phyloP scores from a whole-genome alignment of 495 filamentous ascomycete species.

The Trichoderma asperelloides region DNA sequence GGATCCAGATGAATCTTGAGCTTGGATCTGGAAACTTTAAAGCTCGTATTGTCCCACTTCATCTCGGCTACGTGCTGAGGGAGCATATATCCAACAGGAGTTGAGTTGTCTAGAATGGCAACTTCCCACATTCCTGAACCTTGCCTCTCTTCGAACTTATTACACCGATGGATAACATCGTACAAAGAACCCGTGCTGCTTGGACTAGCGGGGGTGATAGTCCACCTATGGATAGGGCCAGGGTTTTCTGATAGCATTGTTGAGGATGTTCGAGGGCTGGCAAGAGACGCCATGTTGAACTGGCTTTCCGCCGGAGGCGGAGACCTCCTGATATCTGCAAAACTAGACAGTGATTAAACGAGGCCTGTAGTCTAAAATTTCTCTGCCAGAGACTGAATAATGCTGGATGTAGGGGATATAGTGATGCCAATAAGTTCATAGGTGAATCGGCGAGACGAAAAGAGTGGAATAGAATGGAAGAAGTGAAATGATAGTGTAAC shows the following conservation, averaged over 20 bases:
- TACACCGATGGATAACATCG: not conserved
- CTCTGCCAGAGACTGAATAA: not conserved
- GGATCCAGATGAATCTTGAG: not conserved
- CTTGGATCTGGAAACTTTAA: not conserved
- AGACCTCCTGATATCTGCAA: not conserved
- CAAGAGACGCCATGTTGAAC: not conserved
- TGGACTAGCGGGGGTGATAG: not conserved
- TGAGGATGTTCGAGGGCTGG: not conserved
- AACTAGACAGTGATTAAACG: not conserved
- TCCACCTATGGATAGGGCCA: not conserved
- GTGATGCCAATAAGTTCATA: no score
- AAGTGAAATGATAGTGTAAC: no score
- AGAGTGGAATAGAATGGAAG: not conserved
- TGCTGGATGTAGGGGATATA: not conserved
- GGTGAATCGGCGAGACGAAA: not conserved
- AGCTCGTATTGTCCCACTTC: not conserved
- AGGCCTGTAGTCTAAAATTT: not conserved
- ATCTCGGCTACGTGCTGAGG: not conserved
- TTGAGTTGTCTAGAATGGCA: not conserved
- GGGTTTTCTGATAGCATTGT: not conserved
- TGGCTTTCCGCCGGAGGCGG: not conserved
- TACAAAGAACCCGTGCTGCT: not conserved
- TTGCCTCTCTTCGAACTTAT: not conserved
- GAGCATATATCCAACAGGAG: not conserved
- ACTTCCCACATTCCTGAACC: not conserved